Base-by-base conservation (phyloP, 805 yeast species). In the Candida morakotiae region DNA sequence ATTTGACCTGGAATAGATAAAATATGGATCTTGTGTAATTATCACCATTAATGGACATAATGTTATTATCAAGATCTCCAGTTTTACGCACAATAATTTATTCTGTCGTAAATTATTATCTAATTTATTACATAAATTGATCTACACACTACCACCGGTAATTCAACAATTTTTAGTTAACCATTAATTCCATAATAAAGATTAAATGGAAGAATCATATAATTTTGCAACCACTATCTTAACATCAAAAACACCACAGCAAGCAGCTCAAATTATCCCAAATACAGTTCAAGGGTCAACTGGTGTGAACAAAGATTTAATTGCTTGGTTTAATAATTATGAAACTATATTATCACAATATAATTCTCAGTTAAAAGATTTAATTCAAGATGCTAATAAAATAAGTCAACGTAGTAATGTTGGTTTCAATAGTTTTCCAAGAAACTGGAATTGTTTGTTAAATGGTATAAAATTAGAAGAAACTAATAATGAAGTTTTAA, bases 361-460 rank as follows among this genome's bases (percentile, higher is more conserved):
- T 34, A 82, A 82, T 49, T 74, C 73, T 40, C 80, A 76, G 35
- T 67, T 85, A 44, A 78, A 84, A 26, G 49, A 58, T 25, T 44
- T 73, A 35, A 55, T 67, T 39, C 41, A 59, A 64, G 58, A 67
- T 44, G 48, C 67, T 31, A 53, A 62, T 37, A 53, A 52, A 22
- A 37, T 38, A 15, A 30, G 32, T 27, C 34, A 38, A 25, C 44
- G 41, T 40, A 13, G 57, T 58, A 51, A 34, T 56, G 32, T 60
- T 46, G 56, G 70, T 54, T 55, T 64, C 55, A 55, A 77, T 52
- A 38, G 61, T 56, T 44, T 70, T 56, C 49, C 59, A 44, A 45
- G 70, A 64, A 46, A 62, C 67, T 56, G 73, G 74, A 53, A 69
- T 68, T 56, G 73, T 58, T 46, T 73, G 60, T 45, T 67, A 62